Conservation (phyloP, 148 eudicot species). For the Simmondsia chinensis region DNA sequence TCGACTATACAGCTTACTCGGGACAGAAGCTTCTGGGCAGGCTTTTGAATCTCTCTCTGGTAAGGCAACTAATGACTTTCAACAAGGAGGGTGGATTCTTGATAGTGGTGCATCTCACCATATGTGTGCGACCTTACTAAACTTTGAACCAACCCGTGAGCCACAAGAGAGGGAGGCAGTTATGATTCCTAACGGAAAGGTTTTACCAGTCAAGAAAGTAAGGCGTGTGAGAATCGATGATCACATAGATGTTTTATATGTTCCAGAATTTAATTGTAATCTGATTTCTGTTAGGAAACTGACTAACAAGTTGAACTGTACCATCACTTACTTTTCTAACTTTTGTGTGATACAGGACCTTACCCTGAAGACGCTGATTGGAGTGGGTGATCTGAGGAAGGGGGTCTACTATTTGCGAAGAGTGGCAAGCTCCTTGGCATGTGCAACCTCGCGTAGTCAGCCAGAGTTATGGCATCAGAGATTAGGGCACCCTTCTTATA, state of each 20-base stretch:
- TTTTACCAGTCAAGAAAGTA: too few species aligned
- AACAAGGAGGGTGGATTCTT: too few species aligned
- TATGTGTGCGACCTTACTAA: too few species aligned
- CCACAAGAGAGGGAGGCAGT: too few species aligned
- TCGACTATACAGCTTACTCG: too few species aligned
- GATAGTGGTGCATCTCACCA: too few species aligned
- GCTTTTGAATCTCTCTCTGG: too few species aligned
- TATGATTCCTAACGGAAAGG: too few species aligned
- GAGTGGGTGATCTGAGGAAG: not conserved
- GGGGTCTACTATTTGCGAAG: not conserved
- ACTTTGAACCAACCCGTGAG: too few species aligned
- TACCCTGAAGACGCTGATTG: not conserved
- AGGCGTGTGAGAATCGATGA: too few species aligned
- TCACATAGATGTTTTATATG: not conserved
- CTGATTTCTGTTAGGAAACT: not conserved
- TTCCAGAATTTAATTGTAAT: not conserved
- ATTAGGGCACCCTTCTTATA: constrained; percentile 5
- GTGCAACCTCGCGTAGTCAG: not conserved
- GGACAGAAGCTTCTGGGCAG: too few species aligned
- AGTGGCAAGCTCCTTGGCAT: not conserved
- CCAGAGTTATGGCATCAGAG: not conserved
- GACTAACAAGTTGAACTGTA: not conserved
- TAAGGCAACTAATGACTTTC: too few species aligned
- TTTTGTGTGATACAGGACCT: constrained; percentile 3
- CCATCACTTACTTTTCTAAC: not conserved